These are phyloP conservation scores for Candida sakaeoensis DNA, from an alignment of 805 yeast species.

Conservation along the genomic window DNA sequence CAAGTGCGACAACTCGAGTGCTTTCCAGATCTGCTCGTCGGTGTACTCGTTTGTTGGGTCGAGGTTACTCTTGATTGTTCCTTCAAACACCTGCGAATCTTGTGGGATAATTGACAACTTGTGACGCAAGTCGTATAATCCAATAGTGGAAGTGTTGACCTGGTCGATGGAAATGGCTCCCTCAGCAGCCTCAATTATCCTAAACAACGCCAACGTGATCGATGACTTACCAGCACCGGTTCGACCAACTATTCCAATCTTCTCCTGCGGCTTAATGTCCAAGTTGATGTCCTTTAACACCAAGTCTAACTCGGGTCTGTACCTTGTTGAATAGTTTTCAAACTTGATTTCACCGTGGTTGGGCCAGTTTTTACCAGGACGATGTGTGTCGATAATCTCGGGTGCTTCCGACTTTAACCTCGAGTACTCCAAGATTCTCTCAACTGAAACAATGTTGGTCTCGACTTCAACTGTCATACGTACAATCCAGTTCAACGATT, in stretches of 20 bases:
- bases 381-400: conserved; percentile 52
- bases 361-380: conserved; percentile 53
- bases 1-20: conserved; percentile 40
- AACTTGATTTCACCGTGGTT: conserved; percentile 33
- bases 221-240: conserved; percentile 48
- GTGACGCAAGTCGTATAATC: conserved; percentile 41
- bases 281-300: conserved; percentile 39
- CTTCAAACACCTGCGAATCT: conserved; percentile 45
- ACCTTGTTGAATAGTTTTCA: conserved; percentile 36
- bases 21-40: conserved; percentile 40
- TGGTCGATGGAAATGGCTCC: conserved; percentile 37
- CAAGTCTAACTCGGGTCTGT: conserved; percentile 43
- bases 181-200: conserved; percentile 38
- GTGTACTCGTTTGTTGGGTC: conserved; percentile 36
- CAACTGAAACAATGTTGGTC: conserved; percentile 94
- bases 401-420: conserved; percentile 84
- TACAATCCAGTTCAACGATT: conserved; percentile 93
- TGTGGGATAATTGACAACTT: conserved; percentile 43
- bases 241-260: conserved; percentile 44
- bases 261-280: conserved; percentile 34
- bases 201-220: conserved; percentile 39
- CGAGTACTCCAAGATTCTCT: conserved; percentile 87
- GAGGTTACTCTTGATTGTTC: conserved; percentile 37
- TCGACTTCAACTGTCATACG: conserved; percentile 99
- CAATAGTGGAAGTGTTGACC: conserved; percentile 31